phyloP scores from a whole-genome alignment of 148 eudicot species.

The Talinum fruticosum region DNA sequence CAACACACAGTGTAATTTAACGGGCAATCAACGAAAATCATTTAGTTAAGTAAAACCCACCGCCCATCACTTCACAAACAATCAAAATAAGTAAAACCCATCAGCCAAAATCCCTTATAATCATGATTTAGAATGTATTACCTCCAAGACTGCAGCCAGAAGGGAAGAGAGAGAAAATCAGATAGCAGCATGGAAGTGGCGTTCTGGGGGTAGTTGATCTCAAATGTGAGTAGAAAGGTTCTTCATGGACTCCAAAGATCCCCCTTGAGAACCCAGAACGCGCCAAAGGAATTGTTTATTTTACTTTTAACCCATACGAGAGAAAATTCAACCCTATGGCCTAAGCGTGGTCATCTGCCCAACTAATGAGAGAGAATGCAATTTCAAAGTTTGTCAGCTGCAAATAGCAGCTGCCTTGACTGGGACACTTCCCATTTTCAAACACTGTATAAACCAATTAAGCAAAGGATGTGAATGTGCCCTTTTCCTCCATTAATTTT shows the following conservation, averaged over 20 bases:
- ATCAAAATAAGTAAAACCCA: slow-evolving; percentile 24
- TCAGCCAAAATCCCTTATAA: slow-evolving; percentile 10
- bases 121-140: slow-evolving; percentile 13
- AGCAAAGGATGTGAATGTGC: neutral
- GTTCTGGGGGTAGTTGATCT: slow-evolving; percentile 11
- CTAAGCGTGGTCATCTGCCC: neutral
- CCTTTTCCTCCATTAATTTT: too few species aligned
- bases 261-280: slow-evolving; percentile 20
- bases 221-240: slow-evolving; percentile 7
- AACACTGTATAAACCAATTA: neutral
- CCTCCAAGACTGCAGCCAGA: slow-evolving; percentile 21
- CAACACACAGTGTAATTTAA: neutral
- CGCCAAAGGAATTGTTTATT: slow-evolving; percentile 21
- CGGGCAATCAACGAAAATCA: neutral
- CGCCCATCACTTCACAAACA: neutral
- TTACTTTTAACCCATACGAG: neutral
- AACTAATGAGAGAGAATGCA: slow-evolving; percentile 1
- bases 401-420: slow-evolving; percentile 16
- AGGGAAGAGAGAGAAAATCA: neutral
- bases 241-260: slow-evolving; percentile 8
- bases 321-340: slow-evolving; percentile 17
- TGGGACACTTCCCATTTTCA: slow-evolving; percentile 11
- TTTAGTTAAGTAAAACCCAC: slow-evolving; percentile 5
- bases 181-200: neutral
- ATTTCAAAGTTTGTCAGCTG: slow-evolving; percentile 31